phyloP scores from a whole-genome alignment of 2,329 filamentous ascomycete genomes.

The Chalara sp. region DNA sequence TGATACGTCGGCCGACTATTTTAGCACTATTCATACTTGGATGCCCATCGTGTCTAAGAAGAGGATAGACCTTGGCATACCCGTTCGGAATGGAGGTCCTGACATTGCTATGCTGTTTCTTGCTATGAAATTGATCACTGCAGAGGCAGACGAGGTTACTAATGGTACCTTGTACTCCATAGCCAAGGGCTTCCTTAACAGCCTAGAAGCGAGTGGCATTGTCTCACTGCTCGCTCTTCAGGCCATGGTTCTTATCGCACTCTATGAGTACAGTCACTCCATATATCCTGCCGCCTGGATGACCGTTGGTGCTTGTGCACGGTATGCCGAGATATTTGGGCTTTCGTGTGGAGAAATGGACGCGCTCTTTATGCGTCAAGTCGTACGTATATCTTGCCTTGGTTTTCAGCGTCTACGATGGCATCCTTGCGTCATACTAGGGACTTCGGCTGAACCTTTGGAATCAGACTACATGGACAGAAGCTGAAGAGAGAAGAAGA shows the following conservation, averaged over 20 bases:
- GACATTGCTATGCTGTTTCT: constrained; percentile 41
- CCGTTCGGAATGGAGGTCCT: constrained; percentile 36
- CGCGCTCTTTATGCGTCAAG: constrained; percentile 30
- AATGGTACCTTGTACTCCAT: constrained; percentile 34
- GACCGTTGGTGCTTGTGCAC: constrained; percentile 36
- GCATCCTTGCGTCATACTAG: not conserved
- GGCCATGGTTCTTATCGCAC: constrained; percentile 36
- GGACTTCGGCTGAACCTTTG: not conserved
- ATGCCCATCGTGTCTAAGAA: constrained; percentile 43
- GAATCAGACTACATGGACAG: constrained; percentile 36
- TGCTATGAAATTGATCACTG: constrained; percentile 40
- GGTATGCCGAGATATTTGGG: constrained; percentile 35
- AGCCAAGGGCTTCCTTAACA: constrained; percentile 34
- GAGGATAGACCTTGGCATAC: constrained; percentile 32
- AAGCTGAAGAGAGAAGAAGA: constrained; percentile 38
- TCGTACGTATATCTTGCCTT: constrained; percentile 18
- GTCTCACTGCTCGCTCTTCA: constrained; percentile 38
- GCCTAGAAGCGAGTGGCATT: constrained; percentile 35
- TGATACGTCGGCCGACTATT: constrained; percentile 34
- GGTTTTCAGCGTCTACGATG: not conserved
- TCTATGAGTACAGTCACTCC: constrained; percentile 42
- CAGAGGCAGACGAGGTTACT: constrained; percentile 28
- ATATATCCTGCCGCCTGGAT: constrained; percentile 45
- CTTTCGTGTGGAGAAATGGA: constrained; percentile 28
- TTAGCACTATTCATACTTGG: constrained; percentile 38